A percentile compares a stretch with the other conserved stretches of the same genome.
Conservation (phyloP, 352 stramenopile genomes). For the Pythium folliculosum region DNA sequence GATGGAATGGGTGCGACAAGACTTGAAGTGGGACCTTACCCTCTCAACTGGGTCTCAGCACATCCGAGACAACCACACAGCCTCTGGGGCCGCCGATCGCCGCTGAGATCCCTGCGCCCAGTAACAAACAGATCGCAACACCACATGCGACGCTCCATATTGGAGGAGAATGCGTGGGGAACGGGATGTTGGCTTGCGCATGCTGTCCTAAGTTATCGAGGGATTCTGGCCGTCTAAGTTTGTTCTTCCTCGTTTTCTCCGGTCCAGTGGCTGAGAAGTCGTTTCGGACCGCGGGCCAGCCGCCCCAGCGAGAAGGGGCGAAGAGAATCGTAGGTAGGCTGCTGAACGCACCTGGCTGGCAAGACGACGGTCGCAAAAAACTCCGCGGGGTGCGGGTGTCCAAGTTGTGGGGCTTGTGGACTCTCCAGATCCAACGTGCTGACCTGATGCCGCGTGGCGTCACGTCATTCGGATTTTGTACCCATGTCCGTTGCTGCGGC, state of each 20-base stretch:
- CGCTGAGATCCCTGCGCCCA: neutral
- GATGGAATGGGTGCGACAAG: neutral
- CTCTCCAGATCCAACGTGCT: neutral
- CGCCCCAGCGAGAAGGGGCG: too few relatives aligned
- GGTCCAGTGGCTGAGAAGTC: neutral
- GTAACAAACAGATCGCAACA: neutral
- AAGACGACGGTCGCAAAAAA: neutral
- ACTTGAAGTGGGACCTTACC: slow-evolving; percentile 9
- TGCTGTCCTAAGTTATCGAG: too few relatives aligned
- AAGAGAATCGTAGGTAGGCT: neutral
- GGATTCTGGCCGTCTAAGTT: too few relatives aligned
- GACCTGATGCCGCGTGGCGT: slow-evolving; percentile 4
- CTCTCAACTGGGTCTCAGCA: slow-evolving; percentile 1
- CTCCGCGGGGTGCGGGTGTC: neutral
- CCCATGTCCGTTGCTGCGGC: neutral
- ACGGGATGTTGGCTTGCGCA: too few relatives aligned
- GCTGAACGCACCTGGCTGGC: neutral
- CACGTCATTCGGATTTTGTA: slow-evolving; percentile 1
- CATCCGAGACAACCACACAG: slow-evolving; percentile 8
- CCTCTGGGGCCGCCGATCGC: neutral
- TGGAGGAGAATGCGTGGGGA: neutral
- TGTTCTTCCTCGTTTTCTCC: neutral
- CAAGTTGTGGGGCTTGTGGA: neutral
- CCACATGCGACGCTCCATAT: neutral
- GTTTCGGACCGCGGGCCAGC: too few relatives aligned